These are phyloP conservation scores for Trichomonas gallinae DNA, from an alignment of 208 protist species.

Conservation along the genomic window DNA sequence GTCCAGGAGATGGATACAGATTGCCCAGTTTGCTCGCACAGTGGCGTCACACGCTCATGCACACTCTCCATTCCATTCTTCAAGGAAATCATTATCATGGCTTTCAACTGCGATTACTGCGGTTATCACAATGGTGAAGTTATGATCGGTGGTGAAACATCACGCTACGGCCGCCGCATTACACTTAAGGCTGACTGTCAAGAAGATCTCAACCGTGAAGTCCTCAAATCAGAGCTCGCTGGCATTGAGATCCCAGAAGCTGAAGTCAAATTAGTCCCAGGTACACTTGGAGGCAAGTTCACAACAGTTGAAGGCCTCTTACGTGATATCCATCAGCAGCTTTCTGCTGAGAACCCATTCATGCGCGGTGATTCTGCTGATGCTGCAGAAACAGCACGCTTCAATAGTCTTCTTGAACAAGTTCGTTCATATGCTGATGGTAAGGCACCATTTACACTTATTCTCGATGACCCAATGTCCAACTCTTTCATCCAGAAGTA, in stretches of 20 bases:
- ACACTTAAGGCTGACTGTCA: background rate
- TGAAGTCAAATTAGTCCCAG: background rate
- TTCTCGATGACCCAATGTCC: background rate
- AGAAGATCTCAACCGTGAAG: background rate
- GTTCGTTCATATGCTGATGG: background rate
- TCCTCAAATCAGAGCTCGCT: background rate
- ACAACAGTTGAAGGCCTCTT: background rate
- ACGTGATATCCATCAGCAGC: background rate
- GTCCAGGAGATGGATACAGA: background rate
- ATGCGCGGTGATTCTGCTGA: background rate
- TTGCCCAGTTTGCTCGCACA: background rate
- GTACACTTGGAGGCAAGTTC: background rate
- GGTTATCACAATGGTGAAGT: slow-evolving; percentile 11
- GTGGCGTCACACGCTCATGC: background rate
- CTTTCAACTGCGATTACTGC: background rate
- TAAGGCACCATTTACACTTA: background rate
- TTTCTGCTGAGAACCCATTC: background rate
- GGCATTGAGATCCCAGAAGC: background rate
- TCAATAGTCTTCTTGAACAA: background rate
- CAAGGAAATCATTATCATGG: slow-evolving; percentile 13
- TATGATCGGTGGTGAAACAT: background rate
- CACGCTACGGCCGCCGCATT: background rate
- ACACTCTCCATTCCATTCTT: background rate
- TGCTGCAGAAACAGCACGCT: background rate
- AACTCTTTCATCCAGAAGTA: background rate